Evolutionary conservation across 129 eudicot genomes (phyloP).

Genomic region (Flaveria ramosissima): DNA sequence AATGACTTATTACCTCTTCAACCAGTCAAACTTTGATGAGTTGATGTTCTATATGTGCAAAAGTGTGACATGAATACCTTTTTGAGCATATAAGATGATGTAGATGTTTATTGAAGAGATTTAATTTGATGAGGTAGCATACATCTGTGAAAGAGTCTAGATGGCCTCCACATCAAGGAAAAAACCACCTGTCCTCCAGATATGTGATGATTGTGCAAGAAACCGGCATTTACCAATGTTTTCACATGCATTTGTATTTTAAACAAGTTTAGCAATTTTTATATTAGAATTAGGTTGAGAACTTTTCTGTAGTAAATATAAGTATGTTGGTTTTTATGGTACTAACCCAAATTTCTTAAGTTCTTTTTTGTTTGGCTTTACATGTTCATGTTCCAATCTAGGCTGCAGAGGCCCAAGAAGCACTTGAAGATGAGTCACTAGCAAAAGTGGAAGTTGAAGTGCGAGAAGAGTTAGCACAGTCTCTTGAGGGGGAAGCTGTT

Average conservation of each 20-base stretch:
- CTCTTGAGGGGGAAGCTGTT: slow-evolving; percentile 75
- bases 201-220: background rate
- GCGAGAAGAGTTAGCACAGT: slow-evolving; percentile 71
- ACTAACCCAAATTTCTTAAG: background rate
- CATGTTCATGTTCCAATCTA: slow-evolving; percentile 29
- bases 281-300: background rate
- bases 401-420: slow-evolving; percentile 99
- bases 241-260: background rate
- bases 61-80: no score
- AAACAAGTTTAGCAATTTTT: background rate
- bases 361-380: background rate
- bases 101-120: no score
- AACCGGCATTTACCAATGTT: no score
- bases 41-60: background rate
- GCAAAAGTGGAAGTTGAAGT: slow-evolving; percentile 84
- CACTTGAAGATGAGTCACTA: slow-evolving; percentile 88
- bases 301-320: background rate
- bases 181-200: background rate
- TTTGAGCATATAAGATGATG: no score
- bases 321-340: background rate
- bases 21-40: background rate
- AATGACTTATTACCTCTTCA: background rate
- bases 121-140: background rate
- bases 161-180: background rate
- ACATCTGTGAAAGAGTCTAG: background rate